Conservation (phyloP, 2,329 filamentous ascomycete genomes). For the Camptophora hylomeconis region DNA sequence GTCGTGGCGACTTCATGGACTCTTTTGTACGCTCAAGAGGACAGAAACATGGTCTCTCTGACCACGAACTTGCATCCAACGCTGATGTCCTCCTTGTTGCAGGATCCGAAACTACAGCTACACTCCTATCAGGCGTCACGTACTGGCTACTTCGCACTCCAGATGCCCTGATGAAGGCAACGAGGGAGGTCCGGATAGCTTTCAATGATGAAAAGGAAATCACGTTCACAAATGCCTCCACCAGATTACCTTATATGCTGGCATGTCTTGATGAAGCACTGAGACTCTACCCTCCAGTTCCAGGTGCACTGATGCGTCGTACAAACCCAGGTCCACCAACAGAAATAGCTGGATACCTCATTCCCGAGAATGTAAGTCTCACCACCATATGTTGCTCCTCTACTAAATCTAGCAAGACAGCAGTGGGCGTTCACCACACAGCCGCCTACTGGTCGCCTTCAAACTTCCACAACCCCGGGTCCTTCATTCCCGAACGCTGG, state of each 20-base stretch:
- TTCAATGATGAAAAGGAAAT: conserved; percentile 21
- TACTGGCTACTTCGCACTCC: conserved; percentile 18
- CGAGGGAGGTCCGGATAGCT: conserved; percentile 17
- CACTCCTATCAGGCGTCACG: conserved; percentile 11
- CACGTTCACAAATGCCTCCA: conserved; percentile 18
- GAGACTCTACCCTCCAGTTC: conserved; percentile 33
- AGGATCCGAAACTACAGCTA: conserved; percentile 18
- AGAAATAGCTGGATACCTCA: conserved; percentile 19
- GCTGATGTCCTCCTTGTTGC: conserved; percentile 13
- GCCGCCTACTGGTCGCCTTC: conserved; percentile 15
- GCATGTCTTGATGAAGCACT: conserved; percentile 36
- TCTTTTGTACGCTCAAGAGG: conserved; percentile 9
- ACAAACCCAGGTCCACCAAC: conserved; percentile 6
- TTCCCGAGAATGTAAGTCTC: conserved; percentile 24
- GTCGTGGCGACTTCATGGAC: conserved; percentile 10
- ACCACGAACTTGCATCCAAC: conserved; percentile 12
- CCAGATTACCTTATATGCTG: conserved; percentile 28
- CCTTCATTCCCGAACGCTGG: conserved; percentile 10
- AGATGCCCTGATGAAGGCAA: conserved; percentile 13
- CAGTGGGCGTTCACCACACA: conserved; percentile 17
- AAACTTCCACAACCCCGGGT: conserved; percentile 17
- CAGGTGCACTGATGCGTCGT: conserved; percentile 14
- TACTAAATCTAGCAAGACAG: no score
- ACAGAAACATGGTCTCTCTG: conserved; percentile 9
- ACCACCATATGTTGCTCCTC: no score